Evolutionary conservation across 1,139 yeast genomes (phyloP).

Genomic region (Meyerozyma carpophila): DNA sequence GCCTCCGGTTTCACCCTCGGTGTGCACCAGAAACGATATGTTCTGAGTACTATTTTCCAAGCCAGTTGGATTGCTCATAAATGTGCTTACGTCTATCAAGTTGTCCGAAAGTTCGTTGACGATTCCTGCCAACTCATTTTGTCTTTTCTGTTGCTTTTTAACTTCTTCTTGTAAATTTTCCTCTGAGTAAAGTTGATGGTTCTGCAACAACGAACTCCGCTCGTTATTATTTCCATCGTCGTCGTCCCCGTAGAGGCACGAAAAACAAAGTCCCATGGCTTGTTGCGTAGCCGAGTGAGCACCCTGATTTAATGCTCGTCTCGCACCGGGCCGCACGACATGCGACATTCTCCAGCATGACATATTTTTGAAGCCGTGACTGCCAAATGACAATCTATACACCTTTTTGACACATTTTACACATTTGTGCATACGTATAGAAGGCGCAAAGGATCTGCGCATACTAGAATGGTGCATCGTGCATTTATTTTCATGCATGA

Average conservation of each 20-base stretch:
- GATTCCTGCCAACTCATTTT: slow-evolving; percentile 35
- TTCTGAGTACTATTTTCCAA: slow-evolving; percentile 1
- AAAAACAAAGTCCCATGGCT: slow-evolving; percentile 4
- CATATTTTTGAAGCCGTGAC: too few relatives aligned
- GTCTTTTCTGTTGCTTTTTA: slow-evolving; percentile 37
- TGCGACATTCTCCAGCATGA: too few relatives aligned
- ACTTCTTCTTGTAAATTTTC: slow-evolving; percentile 38
- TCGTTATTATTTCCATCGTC: slow-evolving; percentile 3
- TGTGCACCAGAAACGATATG: background rate
- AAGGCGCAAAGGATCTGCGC: too few relatives aligned
- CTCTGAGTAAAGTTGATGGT: slow-evolving; percentile 22
- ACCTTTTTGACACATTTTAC: too few relatives aligned
- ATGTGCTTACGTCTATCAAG: slow-evolving; percentile 40
- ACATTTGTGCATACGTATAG: too few relatives aligned
- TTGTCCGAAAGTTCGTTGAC: slow-evolving; percentile 42
- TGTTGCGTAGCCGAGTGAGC: background rate
- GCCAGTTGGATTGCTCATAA: slow-evolving; percentile 19
- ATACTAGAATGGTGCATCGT: too few relatives aligned
- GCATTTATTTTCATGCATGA: too few relatives aligned
- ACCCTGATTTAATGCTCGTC: background rate
- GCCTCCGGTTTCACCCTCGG: slow-evolving; percentile 3
- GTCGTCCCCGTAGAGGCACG: slow-evolving; percentile 2
- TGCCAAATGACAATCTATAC: too few relatives aligned
- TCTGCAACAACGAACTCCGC: slow-evolving; percentile 25
- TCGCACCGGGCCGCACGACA: background rate